phyloP scores from a whole-genome alignment of 2,329 filamentous ascomycete genomes.

The Calonectria henricotiae region DNA sequence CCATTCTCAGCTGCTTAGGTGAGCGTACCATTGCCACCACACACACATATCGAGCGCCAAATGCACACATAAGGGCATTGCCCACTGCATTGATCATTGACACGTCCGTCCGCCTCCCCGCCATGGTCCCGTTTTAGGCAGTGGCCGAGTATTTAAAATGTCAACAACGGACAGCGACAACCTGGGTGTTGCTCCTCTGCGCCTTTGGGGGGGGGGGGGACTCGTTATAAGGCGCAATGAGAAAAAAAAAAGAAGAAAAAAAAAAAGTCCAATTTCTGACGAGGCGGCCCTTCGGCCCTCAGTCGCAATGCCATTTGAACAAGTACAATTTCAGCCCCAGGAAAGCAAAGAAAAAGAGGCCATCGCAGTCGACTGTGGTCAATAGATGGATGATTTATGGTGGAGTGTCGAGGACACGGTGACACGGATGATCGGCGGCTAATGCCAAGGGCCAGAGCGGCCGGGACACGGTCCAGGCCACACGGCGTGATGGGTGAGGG shows the following conservation, averaged over 20 bases:
- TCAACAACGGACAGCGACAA: not conserved
- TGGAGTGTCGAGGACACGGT: conserved; percentile 17
- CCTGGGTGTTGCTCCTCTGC: not conserved
- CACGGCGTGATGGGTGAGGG: conserved; percentile 1
- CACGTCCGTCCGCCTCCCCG: conserved; percentile 18
- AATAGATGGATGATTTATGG: not conserved
- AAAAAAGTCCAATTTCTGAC: not conserved
- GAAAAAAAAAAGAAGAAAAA: not conserved
- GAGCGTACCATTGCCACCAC: conserved; percentile 10
- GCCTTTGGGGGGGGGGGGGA: not conserved
- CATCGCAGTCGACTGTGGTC: not conserved
- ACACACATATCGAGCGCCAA: not conserved
- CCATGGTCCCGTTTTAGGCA: conserved; percentile 9
- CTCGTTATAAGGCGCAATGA: not conserved
- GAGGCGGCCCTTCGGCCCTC: no score
- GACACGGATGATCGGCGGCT: conserved; percentile 47
- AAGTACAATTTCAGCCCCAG: not conserved
- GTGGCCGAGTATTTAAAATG: conserved; percentile 6
- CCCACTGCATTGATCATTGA: conserved; percentile 7
- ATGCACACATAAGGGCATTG: conserved; percentile 3
- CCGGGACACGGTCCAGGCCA: conserved; percentile 43
- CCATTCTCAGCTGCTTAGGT: conserved; percentile 22
- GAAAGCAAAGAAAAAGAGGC: not conserved
- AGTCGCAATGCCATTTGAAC: no score
- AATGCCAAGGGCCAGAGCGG: conserved; percentile 46